phyloP scores from a whole-genome alignment of 1,284 basidiomycete species.

The Ganoderma multipileum region DNA sequence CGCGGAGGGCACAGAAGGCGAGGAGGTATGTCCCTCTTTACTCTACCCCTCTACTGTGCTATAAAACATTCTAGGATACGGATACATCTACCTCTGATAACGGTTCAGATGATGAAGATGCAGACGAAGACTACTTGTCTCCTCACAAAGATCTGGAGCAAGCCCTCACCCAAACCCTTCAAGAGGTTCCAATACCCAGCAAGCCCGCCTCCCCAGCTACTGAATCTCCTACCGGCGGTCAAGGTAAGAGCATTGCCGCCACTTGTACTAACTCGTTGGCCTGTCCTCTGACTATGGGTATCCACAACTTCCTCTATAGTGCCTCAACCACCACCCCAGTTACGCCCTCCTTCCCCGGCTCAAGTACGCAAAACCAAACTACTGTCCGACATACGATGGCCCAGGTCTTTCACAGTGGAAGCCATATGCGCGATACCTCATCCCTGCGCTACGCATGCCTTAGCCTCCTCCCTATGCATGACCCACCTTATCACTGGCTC shows the following conservation, averaged over 20 bases:
- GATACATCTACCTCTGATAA: constrained; percentile 66
- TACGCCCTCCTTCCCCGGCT: constrained; percentile 69
- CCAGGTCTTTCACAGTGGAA: constrained; percentile 83
- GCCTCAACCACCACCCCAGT: constrained; percentile 46
- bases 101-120: constrained; percentile 52
- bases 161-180: constrained; percentile 28
- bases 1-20: constrained; percentile 51
- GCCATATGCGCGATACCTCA: constrained; percentile 93
- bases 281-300: neutral
- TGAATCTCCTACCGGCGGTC: constrained; percentile 21
- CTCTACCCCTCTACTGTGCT: constrained; percentile 1
- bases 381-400: constrained; percentile 40
- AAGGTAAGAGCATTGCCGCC: constrained; percentile 13
- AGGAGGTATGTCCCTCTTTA: constrained; percentile 34
- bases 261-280: neutral
- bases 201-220: constrained; percentile 24
- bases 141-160: constrained; percentile 30
- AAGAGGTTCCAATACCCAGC: constrained; percentile 23
- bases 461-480: constrained; percentile 88
- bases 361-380: constrained; percentile 50
- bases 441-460: constrained; percentile 85
- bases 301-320: constrained; percentile 19
- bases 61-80: constrained; percentile 48
- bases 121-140: constrained; percentile 29
- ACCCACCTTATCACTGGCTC: constrained; percentile 91